Conservation (phyloP, 495 filamentous ascomycete genomes). For the Penicillium desertorum region DNA sequence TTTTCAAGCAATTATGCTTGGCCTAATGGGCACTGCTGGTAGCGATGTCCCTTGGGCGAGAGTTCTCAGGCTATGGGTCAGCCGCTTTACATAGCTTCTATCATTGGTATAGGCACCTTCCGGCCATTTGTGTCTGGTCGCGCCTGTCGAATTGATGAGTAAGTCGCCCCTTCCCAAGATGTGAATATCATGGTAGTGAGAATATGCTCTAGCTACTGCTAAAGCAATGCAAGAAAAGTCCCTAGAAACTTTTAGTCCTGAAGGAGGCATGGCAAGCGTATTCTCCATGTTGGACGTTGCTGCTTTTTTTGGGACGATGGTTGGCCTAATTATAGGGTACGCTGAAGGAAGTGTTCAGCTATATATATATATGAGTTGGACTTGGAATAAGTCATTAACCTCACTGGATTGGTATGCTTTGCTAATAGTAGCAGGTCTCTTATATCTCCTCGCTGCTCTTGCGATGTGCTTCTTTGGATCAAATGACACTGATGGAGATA, state of each 20-base stretch:
- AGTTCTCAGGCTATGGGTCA: neutral
- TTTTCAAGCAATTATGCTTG: neutral
- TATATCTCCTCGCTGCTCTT: neutral
- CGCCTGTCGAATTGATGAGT: slow-evolving; percentile 8
- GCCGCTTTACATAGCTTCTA: neutral
- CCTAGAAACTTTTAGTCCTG: slow-evolving; percentile 15
- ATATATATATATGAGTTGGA: neutral
- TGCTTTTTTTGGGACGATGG: neutral
- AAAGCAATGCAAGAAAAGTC: slow-evolving; percentile 8
- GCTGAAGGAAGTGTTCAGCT: neutral
- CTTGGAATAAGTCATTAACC: neutral
- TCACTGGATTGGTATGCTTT: neutral
- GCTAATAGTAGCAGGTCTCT: neutral
- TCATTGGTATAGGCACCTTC: slow-evolving; percentile 9
- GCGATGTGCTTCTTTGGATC: neutral
- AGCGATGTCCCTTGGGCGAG: neutral
- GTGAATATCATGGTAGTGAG: neutral
- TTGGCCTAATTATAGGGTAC: neutral
- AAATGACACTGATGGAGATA: neutral
- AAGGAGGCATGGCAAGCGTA: slow-evolving; percentile 25
- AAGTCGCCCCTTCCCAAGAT: neutral
- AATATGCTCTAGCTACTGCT: slow-evolving; percentile 2
- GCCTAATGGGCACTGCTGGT: slow-evolving; percentile 4
- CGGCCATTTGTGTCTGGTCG: slow-evolving; percentile 15
- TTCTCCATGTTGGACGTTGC: slow-evolving; percentile 28